A percentile compares a stretch with the other conserved stretches of the same genome.
Conservation (phyloP, 768 basidiomycete species). For the Filobasidium floriforme region DNA sequence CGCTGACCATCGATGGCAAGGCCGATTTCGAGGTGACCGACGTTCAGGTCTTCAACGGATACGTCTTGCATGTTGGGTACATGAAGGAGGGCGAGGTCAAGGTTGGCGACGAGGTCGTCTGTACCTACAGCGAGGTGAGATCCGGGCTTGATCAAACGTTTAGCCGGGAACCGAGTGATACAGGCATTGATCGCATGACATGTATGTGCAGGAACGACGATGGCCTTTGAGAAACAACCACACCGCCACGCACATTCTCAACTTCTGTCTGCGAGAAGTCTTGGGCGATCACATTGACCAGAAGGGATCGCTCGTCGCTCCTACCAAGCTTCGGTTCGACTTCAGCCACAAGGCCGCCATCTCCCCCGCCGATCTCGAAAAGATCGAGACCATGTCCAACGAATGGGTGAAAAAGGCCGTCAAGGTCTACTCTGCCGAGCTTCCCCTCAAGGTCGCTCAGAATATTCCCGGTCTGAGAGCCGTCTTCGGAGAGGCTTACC, state of each 20-base stretch:
- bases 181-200: background rate
- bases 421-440: conserved; percentile 76
- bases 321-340: conserved; percentile 91
- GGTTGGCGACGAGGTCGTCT: conserved; percentile 72
- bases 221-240: conserved; percentile 97
- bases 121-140: conserved; percentile 83
- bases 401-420: conserved; percentile 89
- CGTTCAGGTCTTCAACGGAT: conserved; percentile 90
- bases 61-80: conserved; percentile 83
- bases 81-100: conserved; percentile 79
- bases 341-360: conserved; percentile 94
- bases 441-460: conserved; percentile 66
- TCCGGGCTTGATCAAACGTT: background rate
- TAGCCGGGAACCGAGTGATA: background rate
- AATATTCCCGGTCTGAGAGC: conserved; percentile 90
- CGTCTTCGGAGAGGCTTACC: conserved; percentile 96
- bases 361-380: conserved; percentile 61
- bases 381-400: conserved; percentile 73
- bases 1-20: conserved; percentile 80
- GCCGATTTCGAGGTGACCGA: conserved; percentile 90
- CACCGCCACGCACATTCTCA: conserved; percentile 96
- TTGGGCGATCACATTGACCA: conserved; percentile 97
- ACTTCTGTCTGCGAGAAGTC: conserved; percentile 82
- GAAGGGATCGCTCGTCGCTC: conserved; percentile 93
- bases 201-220: conserved; percentile 55